These are phyloP conservation scores for Alternaria gaisen DNA, from an alignment of 2,329 filamentous ascomycete genomes.

Conservation along the genomic window DNA sequence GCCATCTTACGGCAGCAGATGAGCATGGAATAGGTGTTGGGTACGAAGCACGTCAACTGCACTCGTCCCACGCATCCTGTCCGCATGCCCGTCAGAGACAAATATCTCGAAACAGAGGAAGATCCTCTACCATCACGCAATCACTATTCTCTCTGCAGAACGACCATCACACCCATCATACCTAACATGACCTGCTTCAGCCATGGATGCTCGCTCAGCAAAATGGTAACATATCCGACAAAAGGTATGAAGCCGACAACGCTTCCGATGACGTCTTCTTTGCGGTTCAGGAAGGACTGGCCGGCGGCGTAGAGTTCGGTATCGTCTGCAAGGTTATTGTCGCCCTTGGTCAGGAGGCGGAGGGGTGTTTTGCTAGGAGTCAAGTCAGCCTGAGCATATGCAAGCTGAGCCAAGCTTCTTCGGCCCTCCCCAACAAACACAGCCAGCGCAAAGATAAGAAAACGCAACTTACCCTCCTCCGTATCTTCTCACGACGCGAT, in stretches of 20 bases:
- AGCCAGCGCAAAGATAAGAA: slow-evolving; percentile 1
- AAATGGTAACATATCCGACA: slow-evolving; percentile 95
- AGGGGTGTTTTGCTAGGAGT: slow-evolving; percentile 57
- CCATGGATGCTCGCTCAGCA: slow-evolving; percentile 96
- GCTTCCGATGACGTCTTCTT: slow-evolving; percentile 88
- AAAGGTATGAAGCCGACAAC: slow-evolving; percentile 92
- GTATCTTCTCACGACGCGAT: slow-evolving; percentile 81
- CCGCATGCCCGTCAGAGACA: neutral
- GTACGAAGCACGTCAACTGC: neutral
- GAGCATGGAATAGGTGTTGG: neutral
- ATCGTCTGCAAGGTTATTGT: slow-evolving; percentile 95
- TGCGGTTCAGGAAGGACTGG: slow-evolving; percentile 84
- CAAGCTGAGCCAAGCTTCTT: neutral
- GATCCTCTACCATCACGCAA: neutral
- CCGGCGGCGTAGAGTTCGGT: slow-evolving; percentile 87
- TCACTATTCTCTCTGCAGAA: slow-evolving; percentile 84
- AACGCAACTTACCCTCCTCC: slow-evolving; percentile 61
- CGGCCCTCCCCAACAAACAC: neutral
- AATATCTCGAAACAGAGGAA: neutral
- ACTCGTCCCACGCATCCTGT: neutral
- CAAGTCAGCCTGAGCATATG: slow-evolving; percentile 17
- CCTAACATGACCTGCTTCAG: slow-evolving; percentile 94
- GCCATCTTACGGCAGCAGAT: slow-evolving; percentile 2
- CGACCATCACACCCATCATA: slow-evolving; percentile 92
- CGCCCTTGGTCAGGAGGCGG: slow-evolving; percentile 91